Conservation (phyloP, 2,329 filamentous ascomycete species). For the Xenosphaeropsis pyriputrescens region DNA sequence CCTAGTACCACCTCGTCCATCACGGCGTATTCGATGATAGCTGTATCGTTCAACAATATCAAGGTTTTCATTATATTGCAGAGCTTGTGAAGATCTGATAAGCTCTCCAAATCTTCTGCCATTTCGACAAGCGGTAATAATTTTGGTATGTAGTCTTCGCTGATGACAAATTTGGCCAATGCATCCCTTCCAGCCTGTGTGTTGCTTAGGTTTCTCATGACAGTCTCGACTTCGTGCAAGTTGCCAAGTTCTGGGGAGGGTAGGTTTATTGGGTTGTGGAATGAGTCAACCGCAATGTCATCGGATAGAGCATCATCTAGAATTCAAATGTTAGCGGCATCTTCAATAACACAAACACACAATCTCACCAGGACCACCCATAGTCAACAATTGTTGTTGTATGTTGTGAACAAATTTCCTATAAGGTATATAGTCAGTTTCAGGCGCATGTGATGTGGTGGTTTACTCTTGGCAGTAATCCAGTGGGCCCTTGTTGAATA, state of each 20-base stretch:
- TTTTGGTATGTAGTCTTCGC: slow-evolving; percentile 75
- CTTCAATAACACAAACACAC: not conserved
- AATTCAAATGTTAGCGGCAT: not conserved
- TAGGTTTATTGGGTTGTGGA: slow-evolving; percentile 54
- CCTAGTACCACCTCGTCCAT: slow-evolving; percentile 80
- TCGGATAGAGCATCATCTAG: slow-evolving; percentile 79
- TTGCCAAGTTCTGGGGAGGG: slow-evolving; percentile 71
- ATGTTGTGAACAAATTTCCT: slow-evolving; percentile 88
- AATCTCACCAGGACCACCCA: slow-evolving; percentile 44
- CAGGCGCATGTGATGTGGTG: too few relatives aligned
- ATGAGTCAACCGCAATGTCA: slow-evolving; percentile 61
- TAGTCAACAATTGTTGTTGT: slow-evolving; percentile 58
- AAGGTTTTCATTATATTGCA: slow-evolving; percentile 98
- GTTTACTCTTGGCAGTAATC: too few relatives aligned
- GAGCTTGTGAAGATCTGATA: slow-evolving; percentile 73
- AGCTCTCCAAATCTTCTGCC: slow-evolving; percentile 82
- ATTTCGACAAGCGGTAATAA: slow-evolving; percentile 74
- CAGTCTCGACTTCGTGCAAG: slow-evolving; percentile 69
- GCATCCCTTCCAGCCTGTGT: slow-evolving; percentile 69
- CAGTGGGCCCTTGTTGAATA: slow-evolving; percentile 7
- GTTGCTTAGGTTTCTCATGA: slow-evolving; percentile 65
- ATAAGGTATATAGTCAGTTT: not conserved
- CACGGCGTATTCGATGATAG: slow-evolving; percentile 88
- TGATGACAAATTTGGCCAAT: slow-evolving; percentile 73
- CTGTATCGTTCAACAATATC: slow-evolving; percentile 85